A percentile compares a stretch with the other conserved stretches of the same genome.
These are phyloP conservation scores for Trichoderma koningii DNA, from an alignment of 2,329 filamentous ascomycete genomes.

Conservation along the genomic window DNA sequence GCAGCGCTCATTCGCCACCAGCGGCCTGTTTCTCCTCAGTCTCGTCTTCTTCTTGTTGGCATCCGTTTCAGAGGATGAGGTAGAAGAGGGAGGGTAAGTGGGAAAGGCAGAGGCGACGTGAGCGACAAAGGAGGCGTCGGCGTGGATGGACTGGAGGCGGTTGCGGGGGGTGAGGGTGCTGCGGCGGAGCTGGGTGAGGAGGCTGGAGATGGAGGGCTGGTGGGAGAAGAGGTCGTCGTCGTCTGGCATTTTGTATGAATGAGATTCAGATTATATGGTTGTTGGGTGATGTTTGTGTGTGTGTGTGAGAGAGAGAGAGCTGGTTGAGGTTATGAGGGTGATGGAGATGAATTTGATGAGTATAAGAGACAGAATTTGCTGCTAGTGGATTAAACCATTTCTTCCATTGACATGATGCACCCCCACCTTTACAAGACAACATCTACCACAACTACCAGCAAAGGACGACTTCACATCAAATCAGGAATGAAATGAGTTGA, in stretches of 20 bases:
- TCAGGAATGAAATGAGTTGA: neutral
- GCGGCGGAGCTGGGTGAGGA: constrained; percentile 71
- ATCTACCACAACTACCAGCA: neutral
- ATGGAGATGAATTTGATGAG: no score
- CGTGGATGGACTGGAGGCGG: constrained; percentile 74
- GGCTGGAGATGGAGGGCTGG: constrained; percentile 67
- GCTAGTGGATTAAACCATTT: no score
- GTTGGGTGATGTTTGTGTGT: no score
- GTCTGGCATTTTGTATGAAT: neutral
- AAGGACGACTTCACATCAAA: no score
- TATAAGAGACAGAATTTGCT: no score
- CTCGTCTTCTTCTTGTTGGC: neutral
- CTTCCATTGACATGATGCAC: no score
- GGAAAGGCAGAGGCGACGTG: constrained; percentile 56
- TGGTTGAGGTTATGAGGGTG: no score
- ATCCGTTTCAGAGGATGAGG: no score
- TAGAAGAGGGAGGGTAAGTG: neutral
- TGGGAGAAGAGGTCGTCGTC: constrained; percentile 53
- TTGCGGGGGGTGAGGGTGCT: constrained; percentile 78
- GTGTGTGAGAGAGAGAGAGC: no score
- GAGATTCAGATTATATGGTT: neutral
- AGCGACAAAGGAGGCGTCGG: constrained; percentile 74
- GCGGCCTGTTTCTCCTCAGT: constrained; percentile 53
- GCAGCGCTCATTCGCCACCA: constrained; percentile 92
- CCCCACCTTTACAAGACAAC: neutral